A percentile compares a stretch with the other conserved stretches of the same genome.
Evolutionary conservation across 768 basidiomycete genomes (phyloP).

Genomic region (Leccinum pellstonianum): DNA sequence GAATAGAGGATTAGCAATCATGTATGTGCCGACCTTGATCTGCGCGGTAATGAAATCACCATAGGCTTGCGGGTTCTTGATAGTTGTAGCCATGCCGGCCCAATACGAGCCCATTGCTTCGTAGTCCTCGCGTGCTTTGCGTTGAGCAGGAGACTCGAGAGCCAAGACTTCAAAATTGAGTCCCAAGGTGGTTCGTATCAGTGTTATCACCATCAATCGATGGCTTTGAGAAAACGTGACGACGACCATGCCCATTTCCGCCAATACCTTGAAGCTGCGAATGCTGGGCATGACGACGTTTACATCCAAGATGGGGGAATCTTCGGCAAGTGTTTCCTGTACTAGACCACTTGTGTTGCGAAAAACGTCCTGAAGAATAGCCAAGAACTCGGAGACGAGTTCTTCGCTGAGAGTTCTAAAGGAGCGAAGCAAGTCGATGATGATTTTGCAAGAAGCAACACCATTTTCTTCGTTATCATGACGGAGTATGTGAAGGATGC

Average conservation of each 20-base stretch:
- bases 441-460: constrained; percentile 81
- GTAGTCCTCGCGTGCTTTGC: constrained; percentile 69
- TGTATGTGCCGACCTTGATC: constrained; percentile 63
- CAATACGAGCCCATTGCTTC: constrained; percentile 83
- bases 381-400: constrained; percentile 73
- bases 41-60: constrained; percentile 84
- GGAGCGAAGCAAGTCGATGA: constrained; percentile 83
- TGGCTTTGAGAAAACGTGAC: constrained; percentile 88
- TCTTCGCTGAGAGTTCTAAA: constrained; percentile 74
- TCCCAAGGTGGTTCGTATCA: constrained; percentile 67
- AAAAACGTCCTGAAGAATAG: constrained; percentile 77
- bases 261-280: constrained; percentile 89
- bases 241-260: constrained; percentile 91
- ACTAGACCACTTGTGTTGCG: constrained; percentile 72
- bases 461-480: constrained; percentile 97
- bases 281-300: constrained; percentile 66
- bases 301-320: constrained; percentile 53
- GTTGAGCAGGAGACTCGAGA: constrained; percentile 79
- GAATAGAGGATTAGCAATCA: neutral
- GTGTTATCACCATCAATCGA: constrained; percentile 58
- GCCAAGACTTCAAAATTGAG: constrained; percentile 79
- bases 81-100: constrained; percentile 75
- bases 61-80: constrained; percentile 73
- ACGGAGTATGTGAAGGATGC: constrained; percentile 81
- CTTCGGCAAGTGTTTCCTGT: constrained; percentile 69